Percentiles rank a stretch among this genome's conserved stretches.
Conservation (phyloP, 2,329 filamentous ascomycete genomes). For the Ophiostoma novo-ulmi region DNA sequence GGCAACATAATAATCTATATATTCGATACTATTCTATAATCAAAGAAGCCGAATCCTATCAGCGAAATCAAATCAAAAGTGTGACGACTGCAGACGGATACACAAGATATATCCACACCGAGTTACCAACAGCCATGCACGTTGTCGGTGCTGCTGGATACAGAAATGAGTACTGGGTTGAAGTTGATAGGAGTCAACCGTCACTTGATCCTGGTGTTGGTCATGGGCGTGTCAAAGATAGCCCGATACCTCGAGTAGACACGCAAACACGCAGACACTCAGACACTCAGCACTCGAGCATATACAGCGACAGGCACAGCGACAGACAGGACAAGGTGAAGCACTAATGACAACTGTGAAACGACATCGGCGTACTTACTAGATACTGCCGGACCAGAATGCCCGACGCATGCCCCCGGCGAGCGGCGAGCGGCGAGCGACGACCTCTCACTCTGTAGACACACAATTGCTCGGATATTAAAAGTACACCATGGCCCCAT, state of each 20-base stretch:
- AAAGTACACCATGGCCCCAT: neutral
- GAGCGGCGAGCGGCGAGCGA: no score
- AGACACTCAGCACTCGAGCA: no score
- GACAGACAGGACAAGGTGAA: neutral
- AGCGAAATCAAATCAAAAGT: neutral
- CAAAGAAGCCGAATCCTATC: neutral
- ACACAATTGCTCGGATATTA: neutral
- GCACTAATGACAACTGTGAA: neutral
- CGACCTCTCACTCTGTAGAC: neutral
- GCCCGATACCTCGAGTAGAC: no score
- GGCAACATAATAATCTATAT: neutral
- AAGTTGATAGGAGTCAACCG: neutral
- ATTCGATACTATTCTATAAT: no score
- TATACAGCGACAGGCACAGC: neutral
- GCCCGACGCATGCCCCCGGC: neutral
- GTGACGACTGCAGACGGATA: neutral
- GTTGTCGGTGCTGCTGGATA: neutral
- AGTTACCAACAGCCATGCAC: neutral
- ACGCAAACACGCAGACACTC: no score
- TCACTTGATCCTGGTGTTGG: neutral
- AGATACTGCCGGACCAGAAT: neutral
- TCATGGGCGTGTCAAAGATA: no score
- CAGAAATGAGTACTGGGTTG: neutral
- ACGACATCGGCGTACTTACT: neutral
- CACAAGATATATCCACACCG: neutral